A percentile compares a stretch with the other conserved stretches of the same genome.
phyloP scores from a whole-genome alignment of 805 yeast species.

The Metschnikowia rubicola region DNA sequence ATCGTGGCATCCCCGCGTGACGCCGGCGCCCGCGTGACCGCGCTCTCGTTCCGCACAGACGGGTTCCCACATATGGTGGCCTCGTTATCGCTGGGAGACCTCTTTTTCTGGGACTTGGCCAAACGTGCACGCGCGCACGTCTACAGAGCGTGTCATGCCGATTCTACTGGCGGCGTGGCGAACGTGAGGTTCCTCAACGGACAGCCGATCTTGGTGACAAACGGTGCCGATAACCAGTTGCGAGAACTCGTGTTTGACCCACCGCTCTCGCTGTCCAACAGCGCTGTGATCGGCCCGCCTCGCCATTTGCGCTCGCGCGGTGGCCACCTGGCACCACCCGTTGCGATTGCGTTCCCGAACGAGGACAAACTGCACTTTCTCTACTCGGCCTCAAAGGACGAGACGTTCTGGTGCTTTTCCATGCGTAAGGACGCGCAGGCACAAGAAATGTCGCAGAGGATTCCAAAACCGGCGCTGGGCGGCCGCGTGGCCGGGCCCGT shows the following conservation, averaged over 20 bases:
- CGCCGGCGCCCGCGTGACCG: conserved; percentile 42
- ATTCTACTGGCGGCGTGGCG: conserved; percentile 72
- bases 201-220: conserved; percentile 84
- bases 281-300: conserved; percentile 78
- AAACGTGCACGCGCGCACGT: conserved; percentile 71
- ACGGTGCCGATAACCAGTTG: conserved; percentile 86
- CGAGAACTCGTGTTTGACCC: conserved; percentile 95
- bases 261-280: conserved; percentile 60
- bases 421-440: conserved; percentile 95
- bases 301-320: conserved; percentile 90
- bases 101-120: conserved; percentile 80
- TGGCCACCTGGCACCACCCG: conserved; percentile 94
- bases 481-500: conserved; percentile 54
- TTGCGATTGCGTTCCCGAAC: conserved; percentile 70
- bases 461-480: conserved; percentile 32
- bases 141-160: conserved; percentile 69
- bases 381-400: conserved; percentile 82
- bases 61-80: conserved; percentile 80
- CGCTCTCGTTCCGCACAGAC: conserved; percentile 88
- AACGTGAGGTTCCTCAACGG: conserved; percentile 77
- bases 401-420: conserved; percentile 87
- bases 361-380: conserved; percentile 74
- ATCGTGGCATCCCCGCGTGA: conserved; percentile 45
- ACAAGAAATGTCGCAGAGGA: conserved; percentile 83
- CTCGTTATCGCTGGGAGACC: conserved; percentile 75